Conservation (phyloP, 176 grass and related monocot genomes). For the Rhipidocladum racemiflorum region DNA sequence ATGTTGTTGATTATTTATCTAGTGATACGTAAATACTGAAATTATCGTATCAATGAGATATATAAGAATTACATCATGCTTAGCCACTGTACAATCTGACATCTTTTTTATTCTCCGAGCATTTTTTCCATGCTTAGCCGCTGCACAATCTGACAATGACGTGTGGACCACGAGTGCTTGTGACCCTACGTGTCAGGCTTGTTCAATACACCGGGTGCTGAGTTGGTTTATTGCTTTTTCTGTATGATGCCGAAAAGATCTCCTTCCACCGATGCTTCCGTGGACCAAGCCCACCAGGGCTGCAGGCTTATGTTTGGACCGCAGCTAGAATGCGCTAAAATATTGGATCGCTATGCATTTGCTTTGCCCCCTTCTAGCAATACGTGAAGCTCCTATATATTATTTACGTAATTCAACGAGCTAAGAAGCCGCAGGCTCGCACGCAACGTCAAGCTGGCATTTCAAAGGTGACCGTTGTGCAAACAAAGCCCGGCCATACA, state of each 20-base stretch:
- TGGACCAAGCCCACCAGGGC: constrained; percentile 11
- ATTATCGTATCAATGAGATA: too few species aligned
- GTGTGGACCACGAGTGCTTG: background rate
- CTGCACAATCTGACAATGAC: background rate
- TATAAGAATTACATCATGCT: too few species aligned
- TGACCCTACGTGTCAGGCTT: background rate
- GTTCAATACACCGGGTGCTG: too few species aligned
- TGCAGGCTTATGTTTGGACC: background rate
- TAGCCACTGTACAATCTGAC: too few species aligned
- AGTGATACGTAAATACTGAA: too few species aligned
- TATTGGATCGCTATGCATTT: background rate
- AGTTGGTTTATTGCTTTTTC: background rate
- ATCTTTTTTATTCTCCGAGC: too few species aligned
- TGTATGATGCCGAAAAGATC: background rate
- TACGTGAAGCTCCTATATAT: background rate
- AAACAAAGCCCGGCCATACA: too few species aligned
- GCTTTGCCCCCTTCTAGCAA: background rate
- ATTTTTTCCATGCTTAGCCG: background rate
- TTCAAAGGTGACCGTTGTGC: too few species aligned
- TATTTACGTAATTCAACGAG: background rate
- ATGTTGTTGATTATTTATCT: too few species aligned
- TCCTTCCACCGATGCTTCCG: background rate
- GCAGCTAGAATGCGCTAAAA: background rate
- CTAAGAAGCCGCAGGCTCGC: background rate
- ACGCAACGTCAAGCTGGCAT: fast-evolving